phyloP scores from a whole-genome alignment of 768 basidiomycete genomes.

The Rossbeevera mucosa region DNA sequence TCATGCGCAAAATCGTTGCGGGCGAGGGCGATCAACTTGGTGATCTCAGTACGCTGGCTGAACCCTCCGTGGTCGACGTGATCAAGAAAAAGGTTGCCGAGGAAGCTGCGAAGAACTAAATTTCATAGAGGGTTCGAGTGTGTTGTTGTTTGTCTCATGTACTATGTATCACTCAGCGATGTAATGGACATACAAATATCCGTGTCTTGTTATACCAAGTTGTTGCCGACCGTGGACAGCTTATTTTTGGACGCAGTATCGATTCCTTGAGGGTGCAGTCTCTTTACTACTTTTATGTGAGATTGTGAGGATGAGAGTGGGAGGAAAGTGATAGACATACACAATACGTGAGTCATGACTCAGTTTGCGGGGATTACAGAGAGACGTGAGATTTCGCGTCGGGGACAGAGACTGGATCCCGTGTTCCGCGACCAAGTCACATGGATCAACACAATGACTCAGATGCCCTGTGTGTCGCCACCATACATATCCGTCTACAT shows the following conservation, averaged over 20 bases:
- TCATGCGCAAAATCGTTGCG: constrained; percentile 93
- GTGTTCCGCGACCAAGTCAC: not conserved
- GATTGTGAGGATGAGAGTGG: not conserved
- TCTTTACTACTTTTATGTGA: not conserved
- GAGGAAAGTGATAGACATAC: not conserved
- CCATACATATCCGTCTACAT: not conserved
- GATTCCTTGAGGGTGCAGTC: not conserved
- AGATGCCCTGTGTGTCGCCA: not conserved
- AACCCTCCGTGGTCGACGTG: constrained; percentile 78
- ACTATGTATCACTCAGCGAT: not conserved
- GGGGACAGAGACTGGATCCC: not conserved
- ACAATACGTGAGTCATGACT: not conserved
- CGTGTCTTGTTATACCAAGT: not conserved
- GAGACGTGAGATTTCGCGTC: not conserved
- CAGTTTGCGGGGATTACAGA: not conserved
- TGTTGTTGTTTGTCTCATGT: not conserved
- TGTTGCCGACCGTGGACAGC: not conserved
- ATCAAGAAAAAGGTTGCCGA: constrained; percentile 77
- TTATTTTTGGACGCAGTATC: not conserved
- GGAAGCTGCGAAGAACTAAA: constrained; percentile 21
- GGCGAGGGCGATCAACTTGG: constrained; percentile 95
- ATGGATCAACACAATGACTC: not conserved
- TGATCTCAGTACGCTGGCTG: constrained; percentile 89
- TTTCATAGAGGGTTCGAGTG: not conserved
- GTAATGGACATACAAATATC: not conserved